Percentiles rank a stretch among this genome's conserved stretches.
Evolutionary conservation across 148 eudicot species (phyloP).

Genomic region (Chenopodium quinoa): DNA sequence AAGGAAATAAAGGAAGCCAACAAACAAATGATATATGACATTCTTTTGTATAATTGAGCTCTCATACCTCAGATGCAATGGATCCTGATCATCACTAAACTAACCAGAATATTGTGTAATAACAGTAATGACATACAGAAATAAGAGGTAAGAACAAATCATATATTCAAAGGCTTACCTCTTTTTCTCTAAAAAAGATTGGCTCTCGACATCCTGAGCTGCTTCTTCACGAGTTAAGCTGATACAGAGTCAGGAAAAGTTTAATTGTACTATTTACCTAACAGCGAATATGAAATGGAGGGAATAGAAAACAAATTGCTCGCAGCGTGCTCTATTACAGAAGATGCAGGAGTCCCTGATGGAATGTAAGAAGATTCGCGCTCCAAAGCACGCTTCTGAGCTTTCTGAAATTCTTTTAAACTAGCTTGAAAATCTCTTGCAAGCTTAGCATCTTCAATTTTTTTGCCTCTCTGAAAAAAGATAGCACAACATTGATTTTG

Average conservation of each 20-base stretch:
- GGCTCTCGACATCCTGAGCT: conserved; percentile 44
- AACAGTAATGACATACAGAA: no score
- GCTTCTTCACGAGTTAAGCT: conserved; percentile 41
- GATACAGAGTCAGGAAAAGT: not conserved
- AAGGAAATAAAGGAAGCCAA: no score
- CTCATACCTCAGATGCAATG: no score
- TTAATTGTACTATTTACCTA: conserved; percentile 1
- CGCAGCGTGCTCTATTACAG: conserved; percentile 31
- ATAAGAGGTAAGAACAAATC: not conserved
- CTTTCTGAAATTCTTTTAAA: conserved; percentile 58
- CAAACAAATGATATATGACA: no score
- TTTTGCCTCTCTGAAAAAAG: conserved; percentile 44
- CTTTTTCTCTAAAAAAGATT: conserved; percentile 55
- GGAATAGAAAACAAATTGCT: not conserved
- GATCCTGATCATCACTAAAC: no score
- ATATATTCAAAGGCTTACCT: conserved; percentile 29
- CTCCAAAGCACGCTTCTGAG: conserved; percentile 59
- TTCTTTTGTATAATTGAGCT: no score
- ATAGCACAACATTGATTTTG: not conserved
- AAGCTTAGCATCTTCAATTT: conserved; percentile 60
- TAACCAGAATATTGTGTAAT: no score
- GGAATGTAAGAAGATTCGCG: conserved; percentile 54
- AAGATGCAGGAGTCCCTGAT: conserved; percentile 37
- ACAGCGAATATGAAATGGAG: not conserved
- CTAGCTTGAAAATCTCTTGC: conserved; percentile 58